phyloP scores from a whole-genome alignment of 495 filamentous ascomycete genomes.

The Tricharina praecox region DNA sequence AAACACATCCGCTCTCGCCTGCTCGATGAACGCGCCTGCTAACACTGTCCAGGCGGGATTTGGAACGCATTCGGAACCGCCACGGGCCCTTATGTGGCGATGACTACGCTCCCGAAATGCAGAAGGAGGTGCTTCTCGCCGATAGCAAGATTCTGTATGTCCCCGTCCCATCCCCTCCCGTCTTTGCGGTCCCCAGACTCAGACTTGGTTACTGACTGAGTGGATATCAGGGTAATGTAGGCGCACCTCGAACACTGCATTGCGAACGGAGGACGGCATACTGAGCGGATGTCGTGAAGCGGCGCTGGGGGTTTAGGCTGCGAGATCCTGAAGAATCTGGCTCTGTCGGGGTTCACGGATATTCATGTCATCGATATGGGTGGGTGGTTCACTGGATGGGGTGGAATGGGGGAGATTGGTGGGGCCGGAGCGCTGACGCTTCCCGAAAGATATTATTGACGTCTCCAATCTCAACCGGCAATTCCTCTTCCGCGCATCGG shows the following conservation, averaged over 20 bases:
- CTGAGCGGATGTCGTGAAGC: constrained; percentile 30
- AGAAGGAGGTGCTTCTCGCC: constrained; percentile 39
- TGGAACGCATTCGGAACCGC: constrained; percentile 59
- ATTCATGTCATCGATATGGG: constrained; percentile 99
- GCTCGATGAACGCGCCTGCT: neutral
- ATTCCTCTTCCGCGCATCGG: constrained; percentile 82
- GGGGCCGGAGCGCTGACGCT: no score
- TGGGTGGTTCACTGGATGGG: constrained; percentile 19
- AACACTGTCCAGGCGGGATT: constrained; percentile 46
- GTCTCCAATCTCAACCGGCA: constrained; percentile 97
- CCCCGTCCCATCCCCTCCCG: constrained; percentile 11
- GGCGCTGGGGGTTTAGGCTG: constrained; percentile 93
- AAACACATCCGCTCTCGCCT: neutral
- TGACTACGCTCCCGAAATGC: constrained; percentile 45
- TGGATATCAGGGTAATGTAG: constrained; percentile 12
- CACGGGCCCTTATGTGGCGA: constrained; percentile 63
- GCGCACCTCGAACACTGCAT: neutral
- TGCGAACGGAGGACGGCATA: no score
- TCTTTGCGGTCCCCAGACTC: constrained; percentile 23
- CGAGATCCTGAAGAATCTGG: constrained; percentile 92
- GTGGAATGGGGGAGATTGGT: neutral
- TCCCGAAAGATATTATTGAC: constrained; percentile 89
- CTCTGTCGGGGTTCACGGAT: constrained; percentile 84
- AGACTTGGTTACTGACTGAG: neutral
- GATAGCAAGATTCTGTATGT: constrained; percentile 55